These are phyloP conservation scores for Populus hybrid DNA, from an alignment of 441 rosid species.

Conservation along the genomic window DNA sequence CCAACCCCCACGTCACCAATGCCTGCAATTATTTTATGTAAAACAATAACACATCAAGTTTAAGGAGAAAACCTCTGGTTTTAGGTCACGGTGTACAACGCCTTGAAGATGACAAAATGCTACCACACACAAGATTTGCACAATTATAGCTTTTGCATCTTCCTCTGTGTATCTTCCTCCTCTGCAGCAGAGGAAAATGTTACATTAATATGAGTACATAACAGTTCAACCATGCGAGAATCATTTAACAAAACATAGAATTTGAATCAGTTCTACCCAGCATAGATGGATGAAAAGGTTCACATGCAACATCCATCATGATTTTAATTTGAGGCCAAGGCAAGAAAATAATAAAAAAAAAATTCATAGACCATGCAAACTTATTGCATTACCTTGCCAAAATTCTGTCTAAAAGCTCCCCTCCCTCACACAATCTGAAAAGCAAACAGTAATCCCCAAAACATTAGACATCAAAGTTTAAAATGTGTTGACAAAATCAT, in stretches of 20 bases:
- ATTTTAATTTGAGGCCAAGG: neutral
- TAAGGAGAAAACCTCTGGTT: neutral
- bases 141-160: no score
- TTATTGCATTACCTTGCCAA: constrained; percentile 58
- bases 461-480: constrained; percentile 13
- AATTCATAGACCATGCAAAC: neutral
- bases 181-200: neutral
- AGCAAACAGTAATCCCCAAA: constrained; percentile 8
- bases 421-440: constrained; percentile 85
- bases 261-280: neutral
- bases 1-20: neutral
- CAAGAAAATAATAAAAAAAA: neutral
- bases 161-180: no score
- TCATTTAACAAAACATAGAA: constrained; percentile 10
- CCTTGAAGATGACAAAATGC: no score
- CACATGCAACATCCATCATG: neutral
- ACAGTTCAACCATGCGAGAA: constrained; percentile 5
- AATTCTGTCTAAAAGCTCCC: constrained; percentile 87
- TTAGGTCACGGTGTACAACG: no score
- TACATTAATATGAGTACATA: neutral
- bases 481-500: neutral
- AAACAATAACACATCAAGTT: constrained; percentile 1
- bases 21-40: neutral
- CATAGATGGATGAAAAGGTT: neutral
- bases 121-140: no score